Evolutionary conservation across 305 asterid genomes (phyloP).

Genomic region (Solanum hybrid): DNA sequence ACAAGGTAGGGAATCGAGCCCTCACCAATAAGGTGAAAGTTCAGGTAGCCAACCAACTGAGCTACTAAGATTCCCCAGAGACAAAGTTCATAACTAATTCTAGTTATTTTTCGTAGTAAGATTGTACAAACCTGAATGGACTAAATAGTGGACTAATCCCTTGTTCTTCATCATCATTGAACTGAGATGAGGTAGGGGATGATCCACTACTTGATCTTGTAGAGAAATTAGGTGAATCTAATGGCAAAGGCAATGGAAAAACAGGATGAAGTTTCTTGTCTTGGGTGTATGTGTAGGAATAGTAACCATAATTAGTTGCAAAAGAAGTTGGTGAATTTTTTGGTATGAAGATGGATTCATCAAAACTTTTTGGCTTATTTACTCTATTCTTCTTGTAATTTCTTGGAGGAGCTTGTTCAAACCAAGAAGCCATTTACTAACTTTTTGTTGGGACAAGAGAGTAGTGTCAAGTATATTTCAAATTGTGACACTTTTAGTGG

Average conservation of each 20-base stretch:
- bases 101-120: neutral
- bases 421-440: neutral
- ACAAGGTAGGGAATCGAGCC: neutral
- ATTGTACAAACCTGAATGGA: neutral
- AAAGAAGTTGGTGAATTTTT: neutral
- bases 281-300: neutral
- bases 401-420: neutral
- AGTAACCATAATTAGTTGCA: neutral
- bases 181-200: conserved; percentile 1
- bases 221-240: conserved; percentile 7
- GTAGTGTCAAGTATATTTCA: neutral
- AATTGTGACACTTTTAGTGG: neutral
- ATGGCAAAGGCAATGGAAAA: conserved; percentile 11
- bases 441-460: neutral
- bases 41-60: neutral
- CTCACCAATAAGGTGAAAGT: neutral
- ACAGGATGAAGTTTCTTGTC: neutral
- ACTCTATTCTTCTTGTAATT: neutral
- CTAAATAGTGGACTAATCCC: neutral
- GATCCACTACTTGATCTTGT: conserved; percentile 1
- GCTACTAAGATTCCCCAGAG: neutral
- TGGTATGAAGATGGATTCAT: conserved; percentile 1
- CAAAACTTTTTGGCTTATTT: conserved; percentile 1
- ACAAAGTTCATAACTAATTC: neutral
- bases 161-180: neutral